Evolutionary conservation across 1,284 basidiomycete genomes (phyloP), one percentile per base, ranked within the genome.

Genomic region (Ceratobasidium sp.): DNA sequence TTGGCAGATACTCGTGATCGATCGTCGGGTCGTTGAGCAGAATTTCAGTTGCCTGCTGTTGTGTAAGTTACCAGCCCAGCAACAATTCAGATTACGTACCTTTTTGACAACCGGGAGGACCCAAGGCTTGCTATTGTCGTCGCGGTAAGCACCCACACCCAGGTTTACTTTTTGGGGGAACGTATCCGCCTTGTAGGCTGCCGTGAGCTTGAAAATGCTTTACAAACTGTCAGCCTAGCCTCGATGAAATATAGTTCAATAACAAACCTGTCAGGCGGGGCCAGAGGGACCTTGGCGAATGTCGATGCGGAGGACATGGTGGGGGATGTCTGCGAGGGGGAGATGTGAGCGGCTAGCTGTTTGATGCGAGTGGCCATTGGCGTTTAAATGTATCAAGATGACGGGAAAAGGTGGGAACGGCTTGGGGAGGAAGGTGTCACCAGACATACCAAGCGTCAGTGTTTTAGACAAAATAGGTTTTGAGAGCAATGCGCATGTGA

Each of bases 1-100:
- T 97, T 32, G 93, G 89, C 34, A 97, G 87, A 77, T 98, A 98
- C 81, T 98, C 95, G 77, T 98, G 95, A 80, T 97, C 92, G 72
- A 95, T 81, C 31, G 83, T 78, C 56, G 89, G 87, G 75, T 93
- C 88, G 71, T 83, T 86, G 72, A 94, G 77, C 56, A 95, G 79
- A 60, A 86, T 84, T 45, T 85, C 79, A 45, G 90, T 92, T 34
- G 92, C 94, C 93, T 95, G 71, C 34, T 53, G 45, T 49, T 15
- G 35, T 50, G n/a, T 50, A 13, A 27, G 67, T 69, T 22, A 54
- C 56, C 8, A 0, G 77, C 77, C 77, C 77, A 32, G 77, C 58
- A 0, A 74, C 73, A 38, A 78, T 7, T 12, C 13, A 76, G 67
- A 54, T 29, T 17, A 38, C 80, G 70, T 72, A 91, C 93, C 84